Evolutionary conservation across 2,329 filamentous ascomycete species (phyloP).

Genomic region (Trichoderma simmonsii): DNA sequence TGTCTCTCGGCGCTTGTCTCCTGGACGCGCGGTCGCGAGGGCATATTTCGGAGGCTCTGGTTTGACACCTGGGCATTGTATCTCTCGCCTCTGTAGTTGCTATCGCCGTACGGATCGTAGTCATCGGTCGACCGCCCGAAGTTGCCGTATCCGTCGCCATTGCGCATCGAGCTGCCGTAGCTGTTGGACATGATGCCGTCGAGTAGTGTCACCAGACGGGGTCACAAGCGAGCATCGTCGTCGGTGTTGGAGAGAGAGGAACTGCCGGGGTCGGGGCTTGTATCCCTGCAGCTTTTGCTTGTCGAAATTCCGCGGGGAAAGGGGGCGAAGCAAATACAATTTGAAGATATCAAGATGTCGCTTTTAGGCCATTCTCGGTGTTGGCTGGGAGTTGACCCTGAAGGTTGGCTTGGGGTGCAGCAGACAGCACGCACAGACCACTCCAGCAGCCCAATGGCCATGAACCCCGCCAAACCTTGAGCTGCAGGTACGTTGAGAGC

Average conservation of each 20-base stretch:
- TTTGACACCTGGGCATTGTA: slow-evolving; percentile 35
- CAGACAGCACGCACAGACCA: slow-evolving; percentile 16
- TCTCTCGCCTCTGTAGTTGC: slow-evolving; percentile 41
- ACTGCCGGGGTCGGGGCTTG: not conserved
- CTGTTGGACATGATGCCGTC: slow-evolving; percentile 48
- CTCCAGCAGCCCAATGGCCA: not conserved
- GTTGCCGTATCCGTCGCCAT: slow-evolving; percentile 44
- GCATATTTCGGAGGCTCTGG: slow-evolving; percentile 34
- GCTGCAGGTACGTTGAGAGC: not conserved
- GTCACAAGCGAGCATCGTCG: slow-evolving; percentile 22
- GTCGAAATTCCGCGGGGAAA: not conserved
- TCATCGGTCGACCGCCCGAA: slow-evolving; percentile 43
- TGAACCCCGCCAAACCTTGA: not conserved
- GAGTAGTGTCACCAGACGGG: slow-evolving; percentile 17
- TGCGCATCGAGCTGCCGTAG: slow-evolving; percentile 43
- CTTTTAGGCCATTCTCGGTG: not conserved
- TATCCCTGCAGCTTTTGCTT: not conserved
- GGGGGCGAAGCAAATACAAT: not conserved
- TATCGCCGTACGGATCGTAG: slow-evolving; percentile 48
- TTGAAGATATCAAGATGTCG: not conserved
- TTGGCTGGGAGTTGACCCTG: not conserved
- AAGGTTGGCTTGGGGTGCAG: not conserved
- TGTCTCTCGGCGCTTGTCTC: slow-evolving; percentile 53
- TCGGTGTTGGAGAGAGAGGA: not conserved
- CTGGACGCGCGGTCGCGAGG: slow-evolving; percentile 37